Conservation (phyloP, 306 rosid species). For the Glycine latifolia region DNA sequence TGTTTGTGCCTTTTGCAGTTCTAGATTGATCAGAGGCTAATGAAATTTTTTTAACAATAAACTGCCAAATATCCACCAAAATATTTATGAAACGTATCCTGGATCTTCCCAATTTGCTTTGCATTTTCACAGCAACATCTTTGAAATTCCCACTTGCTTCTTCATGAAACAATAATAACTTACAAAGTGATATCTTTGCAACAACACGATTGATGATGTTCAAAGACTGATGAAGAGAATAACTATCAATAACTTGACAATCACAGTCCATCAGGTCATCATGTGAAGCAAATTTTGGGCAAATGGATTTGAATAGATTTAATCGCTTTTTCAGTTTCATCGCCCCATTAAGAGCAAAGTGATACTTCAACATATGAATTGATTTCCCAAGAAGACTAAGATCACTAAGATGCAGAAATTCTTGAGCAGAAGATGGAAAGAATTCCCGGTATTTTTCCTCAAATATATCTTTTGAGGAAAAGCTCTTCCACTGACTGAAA, state of each 20-base stretch:
- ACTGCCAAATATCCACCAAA: conserved; percentile 79
- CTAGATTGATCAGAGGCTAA: conserved; percentile 54
- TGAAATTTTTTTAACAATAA: conserved; percentile 62
- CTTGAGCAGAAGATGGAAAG: conserved; percentile 68
- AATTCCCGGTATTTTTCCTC: conserved; percentile 67
- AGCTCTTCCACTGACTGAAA: conserved; percentile 71
- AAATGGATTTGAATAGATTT: conserved; percentile 67
- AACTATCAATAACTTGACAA: conserved; percentile 51
- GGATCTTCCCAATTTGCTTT: conserved; percentile 51
- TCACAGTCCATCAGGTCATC: conserved; percentile 73
- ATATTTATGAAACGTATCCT: conserved; percentile 59
- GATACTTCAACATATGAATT: conserved; percentile 67
- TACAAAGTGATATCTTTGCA: conserved; percentile 73
- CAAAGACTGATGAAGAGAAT: conserved; percentile 59
- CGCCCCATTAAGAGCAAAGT: conserved; percentile 66
- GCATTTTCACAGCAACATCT: conserved; percentile 50
- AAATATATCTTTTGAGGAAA: conserved; percentile 69
- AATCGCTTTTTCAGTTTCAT: conserved; percentile 61
- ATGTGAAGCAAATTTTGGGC: conserved; percentile 48
- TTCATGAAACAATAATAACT: conserved; percentile 65
- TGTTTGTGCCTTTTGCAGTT: conserved; percentile 49
- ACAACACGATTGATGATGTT: conserved; percentile 65
- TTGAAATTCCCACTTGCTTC: conserved; percentile 51
- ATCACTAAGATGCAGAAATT: conserved; percentile 63
- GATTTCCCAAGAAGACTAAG: conserved; percentile 85